These are phyloP conservation scores for Lachnellula occidentalis DNA, from an alignment of 2,329 filamentous ascomycete genomes.

Conservation along the genomic window DNA sequence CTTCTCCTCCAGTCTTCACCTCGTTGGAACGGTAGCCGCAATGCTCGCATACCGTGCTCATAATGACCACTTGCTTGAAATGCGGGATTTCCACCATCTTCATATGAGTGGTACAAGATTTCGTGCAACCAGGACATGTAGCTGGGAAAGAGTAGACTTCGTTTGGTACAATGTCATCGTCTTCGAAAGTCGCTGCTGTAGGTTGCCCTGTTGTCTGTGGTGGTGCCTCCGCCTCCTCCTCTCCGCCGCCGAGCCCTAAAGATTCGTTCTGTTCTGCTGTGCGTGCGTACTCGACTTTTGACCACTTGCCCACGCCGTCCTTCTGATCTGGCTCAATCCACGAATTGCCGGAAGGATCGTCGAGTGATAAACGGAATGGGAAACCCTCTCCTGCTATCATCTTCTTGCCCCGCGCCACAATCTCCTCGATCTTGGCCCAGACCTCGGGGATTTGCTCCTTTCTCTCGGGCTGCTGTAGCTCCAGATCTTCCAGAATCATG, in stretches of 20 bases:
- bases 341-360: conserved; percentile 92
- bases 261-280: conserved; percentile 81
- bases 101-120: conserved; percentile 87
- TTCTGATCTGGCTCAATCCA: conserved; percentile 87
- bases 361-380: conserved; percentile 81
- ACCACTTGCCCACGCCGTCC: conserved; percentile 80
- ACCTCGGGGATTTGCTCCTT: conserved; percentile 75
- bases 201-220: conserved; percentile 39
- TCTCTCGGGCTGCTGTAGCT: conserved; percentile 74
- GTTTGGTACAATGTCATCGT: conserved; percentile 83
- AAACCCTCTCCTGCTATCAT: conserved; percentile 76
- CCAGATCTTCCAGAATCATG: conserved; percentile 74
- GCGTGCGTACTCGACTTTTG: conserved; percentile 76
- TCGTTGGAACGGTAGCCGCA: conserved; percentile 96
- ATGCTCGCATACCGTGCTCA: conserved; percentile 86
- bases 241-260: conserved; percentile 68
- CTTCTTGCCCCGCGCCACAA: conserved; percentile 67
- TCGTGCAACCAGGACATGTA: conserved; percentile 84
- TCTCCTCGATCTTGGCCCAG: conserved; percentile 67
- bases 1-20: conserved; percentile 92
- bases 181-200: conserved; percentile 36
- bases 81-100: conserved; percentile 98
- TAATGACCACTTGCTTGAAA: conserved; percentile 95
- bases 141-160: conserved; percentile 92
- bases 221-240: conserved; percentile 48